Percentiles rank a stretch among this genome's conserved stretches.
phyloP scores from a whole-genome alignment of 257 asterid genomes.

The Fraxinus anomala region DNA sequence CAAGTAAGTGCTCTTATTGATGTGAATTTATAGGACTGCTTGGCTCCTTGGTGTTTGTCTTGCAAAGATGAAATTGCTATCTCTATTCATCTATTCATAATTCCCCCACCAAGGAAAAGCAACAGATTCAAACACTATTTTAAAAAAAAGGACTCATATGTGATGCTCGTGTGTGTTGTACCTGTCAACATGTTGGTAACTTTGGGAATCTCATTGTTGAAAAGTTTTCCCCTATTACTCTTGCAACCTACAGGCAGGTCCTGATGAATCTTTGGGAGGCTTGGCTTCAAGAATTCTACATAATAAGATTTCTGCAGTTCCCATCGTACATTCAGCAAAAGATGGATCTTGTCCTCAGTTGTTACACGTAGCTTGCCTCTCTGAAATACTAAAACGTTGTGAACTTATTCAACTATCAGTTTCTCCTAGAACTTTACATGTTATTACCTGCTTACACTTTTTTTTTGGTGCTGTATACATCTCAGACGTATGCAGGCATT shows the following conservation, averaged over 20 bases:
- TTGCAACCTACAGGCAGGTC: conserved; percentile 54
- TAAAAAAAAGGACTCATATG: background rate
- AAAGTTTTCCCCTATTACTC: background rate
- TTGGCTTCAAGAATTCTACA: conserved; percentile 57
- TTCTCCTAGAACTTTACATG: background rate
- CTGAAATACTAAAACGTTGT: conserved; percentile 52
- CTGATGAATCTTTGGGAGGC: conserved; percentile 64
- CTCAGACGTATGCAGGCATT: conserved; percentile 61
- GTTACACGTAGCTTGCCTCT: conserved; percentile 56
- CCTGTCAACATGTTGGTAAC: background rate
- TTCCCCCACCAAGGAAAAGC: background rate
- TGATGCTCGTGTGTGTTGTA: background rate
- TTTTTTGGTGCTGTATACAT: conserved; percentile 13
- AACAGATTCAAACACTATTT: background rate
- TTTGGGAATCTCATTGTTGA: background rate
- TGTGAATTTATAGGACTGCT: conserved; percentile 8
- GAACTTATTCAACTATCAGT: conserved; percentile 9
- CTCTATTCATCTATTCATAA: background rate
- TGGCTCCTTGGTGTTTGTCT: conserved; percentile 4
- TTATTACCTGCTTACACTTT: conserved; percentile 3
- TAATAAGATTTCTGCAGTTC: conserved; percentile 59
- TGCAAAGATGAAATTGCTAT: background rate
- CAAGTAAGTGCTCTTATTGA: conserved; percentile 43
- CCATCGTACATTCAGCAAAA: conserved; percentile 48
- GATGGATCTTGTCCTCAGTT: conserved; percentile 53